A percentile compares a stretch with the other conserved stretches of the same genome.
phyloP scores from a whole-genome alignment of 495 filamentous ascomycete genomes.

The Daldinia concentrica region DNA sequence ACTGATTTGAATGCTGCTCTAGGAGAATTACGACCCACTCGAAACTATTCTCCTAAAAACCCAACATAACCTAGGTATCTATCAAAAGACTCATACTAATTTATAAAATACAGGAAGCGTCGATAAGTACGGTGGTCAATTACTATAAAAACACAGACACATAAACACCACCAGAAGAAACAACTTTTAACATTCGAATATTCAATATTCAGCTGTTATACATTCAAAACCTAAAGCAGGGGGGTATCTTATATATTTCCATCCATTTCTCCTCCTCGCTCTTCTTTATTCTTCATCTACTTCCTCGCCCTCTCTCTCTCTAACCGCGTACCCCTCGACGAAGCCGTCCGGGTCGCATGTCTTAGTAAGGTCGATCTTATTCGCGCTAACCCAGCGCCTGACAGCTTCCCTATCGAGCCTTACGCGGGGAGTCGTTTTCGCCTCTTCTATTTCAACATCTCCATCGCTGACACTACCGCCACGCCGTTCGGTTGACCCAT shows the following conservation, averaged over 20 bases:
- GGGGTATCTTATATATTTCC: neutral
- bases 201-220: neutral
- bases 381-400: constrained; percentile 60
- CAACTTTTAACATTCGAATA: neutral
- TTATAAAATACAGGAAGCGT: no score
- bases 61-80: no score
- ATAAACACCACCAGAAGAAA: no score
- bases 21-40: no score
- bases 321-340: constrained; percentile 58
- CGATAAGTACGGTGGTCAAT: no score
- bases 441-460: constrained; percentile 20
- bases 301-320: constrained; percentile 41
- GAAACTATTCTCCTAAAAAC: no score
- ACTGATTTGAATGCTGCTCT: no score
- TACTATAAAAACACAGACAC: no score
- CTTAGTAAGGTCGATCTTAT: constrained; percentile 56
- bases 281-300: constrained; percentile 33
- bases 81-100: no score
- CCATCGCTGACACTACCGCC: constrained; percentile 30
- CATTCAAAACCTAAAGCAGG: neutral
- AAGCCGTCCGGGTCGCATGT: constrained; percentile 68
- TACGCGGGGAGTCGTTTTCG: constrained; percentile 48
- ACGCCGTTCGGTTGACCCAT: constrained; percentile 1
- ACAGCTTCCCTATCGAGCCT: constrained; percentile 65
- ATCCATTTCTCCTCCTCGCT: neutral